Base-by-base conservation (phyloP, 139 green algal genomes). In the Micractinium sp. region DNA sequence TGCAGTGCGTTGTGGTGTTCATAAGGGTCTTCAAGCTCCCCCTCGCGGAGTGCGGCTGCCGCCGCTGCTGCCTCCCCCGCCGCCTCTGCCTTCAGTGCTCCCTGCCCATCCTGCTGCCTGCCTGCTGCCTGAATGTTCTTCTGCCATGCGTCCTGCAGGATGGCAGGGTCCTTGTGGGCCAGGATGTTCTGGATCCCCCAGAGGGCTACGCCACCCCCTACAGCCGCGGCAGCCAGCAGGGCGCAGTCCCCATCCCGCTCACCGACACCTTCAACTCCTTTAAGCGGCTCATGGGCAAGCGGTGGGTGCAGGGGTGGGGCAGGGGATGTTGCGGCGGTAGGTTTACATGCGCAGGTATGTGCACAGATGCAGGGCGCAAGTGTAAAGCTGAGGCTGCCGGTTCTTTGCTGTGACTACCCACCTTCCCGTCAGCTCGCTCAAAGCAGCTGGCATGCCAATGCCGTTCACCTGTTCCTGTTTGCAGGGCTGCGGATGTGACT, bases 251-350 rank as follows among this genome's bases (percentile, higher is more conserved):
- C n/a, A 66, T 86, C 33, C n/a, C 39, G 3, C 91, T 91, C 0
- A 35, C 85, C 29, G 94, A 96, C 87, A 95, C 92, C 7, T 96
- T 96, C 38, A 94, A 92, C 83, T 96, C 93, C 25, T 93, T 96
- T 63, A 98, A 98, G 88, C 91, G 95, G 4, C 91, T 97, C 0
- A 93, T 97, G 20, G 95, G 95, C 15, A 87, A 86, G 23, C 86
- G 27, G 31, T 96, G 93, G 60, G 66, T 75, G 39, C 23, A 79
- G n/a, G 29, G 3, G 61, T 35, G 0, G 4, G 2, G 19, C 23
- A n/a, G 16, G 19, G 33, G 3, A 47, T 27, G 14, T 4, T 81
- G 18, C 4, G 47, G 22, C 1, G n/a, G 36, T 22, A 31, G 14
- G 7, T 88, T 53, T 53, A 29, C 15, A 63, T 83, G 22, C 77